Evolutionary conservation across 2,329 filamentous ascomycete species (phyloP).

Genomic region (Colletotrichum chrysophilum): DNA sequence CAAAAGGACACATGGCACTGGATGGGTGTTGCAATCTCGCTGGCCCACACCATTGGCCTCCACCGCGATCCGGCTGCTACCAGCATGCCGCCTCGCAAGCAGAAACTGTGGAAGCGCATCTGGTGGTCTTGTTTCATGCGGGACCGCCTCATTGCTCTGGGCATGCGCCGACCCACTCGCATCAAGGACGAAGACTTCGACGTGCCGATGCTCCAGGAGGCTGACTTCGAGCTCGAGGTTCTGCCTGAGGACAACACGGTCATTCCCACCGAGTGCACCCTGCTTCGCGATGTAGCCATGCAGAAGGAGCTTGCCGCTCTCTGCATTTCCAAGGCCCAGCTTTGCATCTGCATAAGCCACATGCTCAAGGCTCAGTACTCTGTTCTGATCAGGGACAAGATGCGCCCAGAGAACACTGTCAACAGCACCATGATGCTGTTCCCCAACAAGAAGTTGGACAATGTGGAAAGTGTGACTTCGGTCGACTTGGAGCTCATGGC

Average conservation of each 20-base stretch:
- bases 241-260: slow-evolving; percentile 72
- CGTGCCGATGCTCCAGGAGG: slow-evolving; percentile 84
- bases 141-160: slow-evolving; percentile 88
- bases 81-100: slow-evolving; percentile 74
- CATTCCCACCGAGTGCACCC: slow-evolving; percentile 71
- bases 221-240: slow-evolving; percentile 81
- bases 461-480: slow-evolving; percentile 76
- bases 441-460: slow-evolving; percentile 85
- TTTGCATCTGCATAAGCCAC: slow-evolving; percentile 87
- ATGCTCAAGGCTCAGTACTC: slow-evolving; percentile 93
- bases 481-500: slow-evolving; percentile 81
- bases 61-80: slow-evolving; percentile 84
- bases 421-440: slow-evolving; percentile 86
- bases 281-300: slow-evolving; percentile 73
- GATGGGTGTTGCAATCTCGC: slow-evolving; percentile 95
- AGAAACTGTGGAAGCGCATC: slow-evolving; percentile 90
- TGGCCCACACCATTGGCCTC: slow-evolving; percentile 91
- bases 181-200: slow-evolving; percentile 95
- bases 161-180: slow-evolving; percentile 89
- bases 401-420: slow-evolving; percentile 77
- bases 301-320: slow-evolving; percentile 82
- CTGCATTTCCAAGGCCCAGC: slow-evolving; percentile 90
- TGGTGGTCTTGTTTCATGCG: slow-evolving; percentile 99
- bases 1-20: slow-evolving; percentile 99
- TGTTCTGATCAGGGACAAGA: slow-evolving; percentile 83